phyloP scores from a whole-genome alignment of 2,329 filamentous ascomycete species.

The Mycosphaerella arachidis region DNA sequence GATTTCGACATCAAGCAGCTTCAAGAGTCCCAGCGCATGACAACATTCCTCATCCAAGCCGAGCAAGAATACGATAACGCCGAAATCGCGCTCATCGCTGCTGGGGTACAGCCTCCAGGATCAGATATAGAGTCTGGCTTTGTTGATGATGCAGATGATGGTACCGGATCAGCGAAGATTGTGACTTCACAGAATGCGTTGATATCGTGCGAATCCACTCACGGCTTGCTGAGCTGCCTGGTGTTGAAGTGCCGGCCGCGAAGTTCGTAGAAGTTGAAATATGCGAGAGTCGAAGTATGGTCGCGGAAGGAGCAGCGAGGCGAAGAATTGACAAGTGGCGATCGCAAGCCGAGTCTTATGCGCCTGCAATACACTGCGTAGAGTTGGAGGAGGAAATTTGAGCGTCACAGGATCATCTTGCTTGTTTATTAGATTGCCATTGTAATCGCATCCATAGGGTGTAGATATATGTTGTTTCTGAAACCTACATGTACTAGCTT shows the following conservation, averaged over 20 bases:
- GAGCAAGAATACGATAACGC: slow-evolving; percentile 14
- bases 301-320: neutral
- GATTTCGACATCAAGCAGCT: slow-evolving; percentile 5
- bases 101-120: slow-evolving; percentile 6
- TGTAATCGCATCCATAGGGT: neutral
- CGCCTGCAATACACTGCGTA: neutral
- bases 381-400: neutral
- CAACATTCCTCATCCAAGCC: slow-evolving; percentile 16
- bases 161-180: slow-evolving; percentile 12
- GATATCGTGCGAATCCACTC: neutral
- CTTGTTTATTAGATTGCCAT: neutral
- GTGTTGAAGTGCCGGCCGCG: neutral
- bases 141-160: slow-evolving; percentile 16
- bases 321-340: neutral
- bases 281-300: slow-evolving; percentile 11
- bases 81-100: slow-evolving; percentile 9
- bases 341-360: neutral
- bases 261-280: slow-evolving; percentile 14
- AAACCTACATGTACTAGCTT: neutral
- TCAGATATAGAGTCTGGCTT: slow-evolving; percentile 13
- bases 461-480: neutral
- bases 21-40: slow-evolving; percentile 10
- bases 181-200: slow-evolving; percentile 3
- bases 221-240: slow-evolving; percentile 7
- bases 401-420: neutral